A percentile compares a stretch with the other conserved stretches of the same genome.
Evolutionary conservation across 2,329 filamentous ascomycete genomes (phyloP).

Genomic region (Fusarium nelsonii): DNA sequence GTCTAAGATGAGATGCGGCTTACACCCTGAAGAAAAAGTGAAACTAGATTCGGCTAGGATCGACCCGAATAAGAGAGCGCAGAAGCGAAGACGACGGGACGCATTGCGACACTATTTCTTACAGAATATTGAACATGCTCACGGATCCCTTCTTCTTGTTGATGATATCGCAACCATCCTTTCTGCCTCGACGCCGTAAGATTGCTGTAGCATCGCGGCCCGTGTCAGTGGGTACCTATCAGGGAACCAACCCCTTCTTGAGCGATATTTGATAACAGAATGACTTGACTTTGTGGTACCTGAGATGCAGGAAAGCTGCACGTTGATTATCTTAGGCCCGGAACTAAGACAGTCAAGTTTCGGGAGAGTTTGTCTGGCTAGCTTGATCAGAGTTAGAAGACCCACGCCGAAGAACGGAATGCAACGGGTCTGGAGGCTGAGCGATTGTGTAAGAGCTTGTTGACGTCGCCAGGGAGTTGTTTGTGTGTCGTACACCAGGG

Average conservation of each 20-base stretch:
- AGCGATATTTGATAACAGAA: constrained; percentile 19
- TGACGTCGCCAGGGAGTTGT: constrained; percentile 32
- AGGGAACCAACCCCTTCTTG: background rate
- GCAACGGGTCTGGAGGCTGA: constrained; percentile 23
- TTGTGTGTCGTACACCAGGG: constrained; percentile 33
- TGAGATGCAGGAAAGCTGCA: constrained; percentile 46
- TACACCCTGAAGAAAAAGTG: background rate
- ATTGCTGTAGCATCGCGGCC: too few species aligned
- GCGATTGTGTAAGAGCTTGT: constrained; percentile 30
- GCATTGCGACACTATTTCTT: background rate
- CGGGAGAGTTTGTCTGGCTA: constrained; percentile 27
- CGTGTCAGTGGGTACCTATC: too few species aligned
- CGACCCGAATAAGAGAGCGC: constrained; percentile 35
- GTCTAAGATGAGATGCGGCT: constrained; percentile 25
- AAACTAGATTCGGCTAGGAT: constrained; percentile 21
- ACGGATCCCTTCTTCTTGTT: background rate
- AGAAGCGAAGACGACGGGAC: constrained; percentile 10
- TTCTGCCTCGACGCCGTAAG: background rate
- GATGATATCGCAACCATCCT: background rate
- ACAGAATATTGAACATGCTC: background rate
- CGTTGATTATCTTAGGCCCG: constrained; percentile 47
- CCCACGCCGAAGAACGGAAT: constrained; percentile 46
- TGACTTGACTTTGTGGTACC: constrained; percentile 21
- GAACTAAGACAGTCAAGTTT: too few species aligned
- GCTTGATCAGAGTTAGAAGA: constrained; percentile 45